Evolutionary conservation across 108 stramenopile genomes (phyloP).

Genomic region (Cyclotella atomus): DNA sequence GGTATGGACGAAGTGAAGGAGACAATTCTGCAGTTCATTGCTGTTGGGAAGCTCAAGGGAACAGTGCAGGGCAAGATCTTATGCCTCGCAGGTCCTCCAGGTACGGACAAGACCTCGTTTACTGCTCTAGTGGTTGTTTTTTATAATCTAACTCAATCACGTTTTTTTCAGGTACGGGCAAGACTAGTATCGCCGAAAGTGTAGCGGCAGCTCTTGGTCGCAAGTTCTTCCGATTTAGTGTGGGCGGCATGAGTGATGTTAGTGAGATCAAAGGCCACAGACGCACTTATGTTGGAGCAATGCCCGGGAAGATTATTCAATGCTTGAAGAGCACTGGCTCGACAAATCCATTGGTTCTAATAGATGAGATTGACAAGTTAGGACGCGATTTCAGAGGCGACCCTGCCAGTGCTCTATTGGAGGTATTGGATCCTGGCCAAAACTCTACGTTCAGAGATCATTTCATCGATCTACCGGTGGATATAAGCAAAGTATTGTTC

Average conservation of each 20-base stretch:
- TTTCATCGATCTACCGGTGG: slow-evolving; percentile 98
- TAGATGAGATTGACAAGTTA: slow-evolving; percentile 99
- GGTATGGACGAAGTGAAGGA: slow-evolving; percentile 97
- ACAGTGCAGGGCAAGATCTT: slow-evolving; percentile 95
- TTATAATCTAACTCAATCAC: too few relatives aligned
- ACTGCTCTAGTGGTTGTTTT: too few relatives aligned
- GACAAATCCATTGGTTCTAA: slow-evolving; percentile 93
- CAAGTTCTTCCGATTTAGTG: slow-evolving; percentile 95
- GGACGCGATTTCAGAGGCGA: slow-evolving; percentile 92
- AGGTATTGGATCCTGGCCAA: slow-evolving; percentile 94
- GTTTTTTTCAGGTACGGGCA: slow-evolving; percentile 94
- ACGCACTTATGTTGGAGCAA: slow-evolving; percentile 97
- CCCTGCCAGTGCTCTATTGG: slow-evolving; percentile 94
- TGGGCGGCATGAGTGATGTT: slow-evolving; percentile 94
- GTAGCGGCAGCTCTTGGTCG: slow-evolving; percentile 92
- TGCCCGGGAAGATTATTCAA: slow-evolving; percentile 98
- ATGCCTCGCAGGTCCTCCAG: slow-evolving; percentile 95
- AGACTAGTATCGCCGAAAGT: slow-evolving; percentile 82
- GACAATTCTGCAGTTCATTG: slow-evolving; percentile 97
- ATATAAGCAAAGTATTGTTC: slow-evolving; percentile 96
- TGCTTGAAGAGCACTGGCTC: slow-evolving; percentile 88
- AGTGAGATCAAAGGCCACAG: slow-evolving; percentile 98
- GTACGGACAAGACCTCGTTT: slow-evolving; percentile 70
- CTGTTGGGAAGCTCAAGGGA: slow-evolving; percentile 94
- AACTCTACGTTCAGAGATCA: slow-evolving; percentile 94